Conservation (phyloP, 108 stramenopile species). For the Cyclotella baltica region DNA sequence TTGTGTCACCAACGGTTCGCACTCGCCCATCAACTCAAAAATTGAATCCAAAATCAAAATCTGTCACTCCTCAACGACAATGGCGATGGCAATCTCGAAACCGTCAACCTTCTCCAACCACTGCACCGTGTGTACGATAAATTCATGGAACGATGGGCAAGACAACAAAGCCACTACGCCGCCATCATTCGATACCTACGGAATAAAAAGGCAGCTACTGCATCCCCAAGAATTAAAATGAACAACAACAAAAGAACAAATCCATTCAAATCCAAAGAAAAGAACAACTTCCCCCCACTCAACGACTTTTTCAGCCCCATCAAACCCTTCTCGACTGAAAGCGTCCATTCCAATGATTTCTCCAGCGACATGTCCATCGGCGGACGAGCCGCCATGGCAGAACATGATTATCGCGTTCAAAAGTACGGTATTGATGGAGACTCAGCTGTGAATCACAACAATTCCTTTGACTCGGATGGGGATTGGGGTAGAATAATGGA, state of each 20-base stretch:
- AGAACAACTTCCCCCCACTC: slow-evolving; percentile 35
- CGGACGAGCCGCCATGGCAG: slow-evolving; percentile 38
- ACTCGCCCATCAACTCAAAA: too few species aligned
- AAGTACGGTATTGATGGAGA: slow-evolving; percentile 45
- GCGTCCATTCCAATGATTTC: slow-evolving; percentile 38
- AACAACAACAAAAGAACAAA: slow-evolving; percentile 22
- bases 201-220: too few species aligned
- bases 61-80: neutral
- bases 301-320: slow-evolving; percentile 27
- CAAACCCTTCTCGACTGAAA: slow-evolving; percentile 22
- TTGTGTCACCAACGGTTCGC: too few species aligned
- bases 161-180: too few species aligned
- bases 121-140: neutral
- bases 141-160: neutral
- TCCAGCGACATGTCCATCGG: slow-evolving; percentile 56
- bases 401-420: slow-evolving; percentile 45
- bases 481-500: slow-evolving; percentile 51
- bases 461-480: slow-evolving; percentile 23
- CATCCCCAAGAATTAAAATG: neutral
- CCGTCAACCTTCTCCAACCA: neutral
- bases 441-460: neutral
- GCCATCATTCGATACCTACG: too few species aligned
- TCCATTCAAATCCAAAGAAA: slow-evolving; percentile 31
- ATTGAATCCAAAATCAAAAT: too few species aligned
- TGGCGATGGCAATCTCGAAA: neutral